Conservation (phyloP, 305 asterid species). For the Petunia hybrid region DNA sequence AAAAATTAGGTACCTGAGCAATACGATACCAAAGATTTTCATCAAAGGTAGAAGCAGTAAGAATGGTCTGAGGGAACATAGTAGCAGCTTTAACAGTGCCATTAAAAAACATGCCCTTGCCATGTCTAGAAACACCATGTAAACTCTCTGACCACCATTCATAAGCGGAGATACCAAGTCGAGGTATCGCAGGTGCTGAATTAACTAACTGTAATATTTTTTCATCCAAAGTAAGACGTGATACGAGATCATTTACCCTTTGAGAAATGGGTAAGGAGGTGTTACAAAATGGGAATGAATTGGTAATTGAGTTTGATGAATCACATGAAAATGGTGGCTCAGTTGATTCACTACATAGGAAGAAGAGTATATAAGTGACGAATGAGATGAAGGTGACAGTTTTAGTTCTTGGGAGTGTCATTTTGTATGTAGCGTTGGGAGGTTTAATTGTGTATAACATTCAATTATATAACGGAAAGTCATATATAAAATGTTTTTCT, state of each 20-base stretch:
- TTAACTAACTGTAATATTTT: conserved; percentile 73
- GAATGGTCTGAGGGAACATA: conserved; percentile 77
- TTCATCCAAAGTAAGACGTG: conserved; percentile 72
- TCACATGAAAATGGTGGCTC: conserved; percentile 69
- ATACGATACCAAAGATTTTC: conserved; percentile 70
- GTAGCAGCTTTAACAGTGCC: conserved; percentile 69
- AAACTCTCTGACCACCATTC: conserved; percentile 92
- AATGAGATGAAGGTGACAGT: background rate
- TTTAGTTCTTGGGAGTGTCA: background rate
- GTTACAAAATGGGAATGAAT: conserved; percentile 59
- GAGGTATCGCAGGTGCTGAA: conserved; percentile 65
- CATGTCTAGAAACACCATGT: conserved; percentile 74
- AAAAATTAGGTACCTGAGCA: conserved; percentile 53
- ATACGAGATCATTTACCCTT: conserved; percentile 66
- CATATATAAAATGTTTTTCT: too few species aligned
- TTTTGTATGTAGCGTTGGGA: background rate
- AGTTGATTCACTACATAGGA: conserved; percentile 34
- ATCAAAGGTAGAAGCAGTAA: conserved; percentile 69
- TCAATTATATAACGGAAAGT: background rate
- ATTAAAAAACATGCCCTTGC: conserved; percentile 60
- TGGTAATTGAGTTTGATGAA: conserved; percentile 46
- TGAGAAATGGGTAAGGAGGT: conserved; percentile 44
- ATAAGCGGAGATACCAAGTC: conserved; percentile 71
- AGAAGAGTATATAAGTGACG: background rate
- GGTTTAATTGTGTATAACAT: background rate